Evolutionary conservation across 495 filamentous ascomycete genomes (phyloP), one percentile per base, ranked within the genome.

Genomic region (Xylaria acuta): DNA sequence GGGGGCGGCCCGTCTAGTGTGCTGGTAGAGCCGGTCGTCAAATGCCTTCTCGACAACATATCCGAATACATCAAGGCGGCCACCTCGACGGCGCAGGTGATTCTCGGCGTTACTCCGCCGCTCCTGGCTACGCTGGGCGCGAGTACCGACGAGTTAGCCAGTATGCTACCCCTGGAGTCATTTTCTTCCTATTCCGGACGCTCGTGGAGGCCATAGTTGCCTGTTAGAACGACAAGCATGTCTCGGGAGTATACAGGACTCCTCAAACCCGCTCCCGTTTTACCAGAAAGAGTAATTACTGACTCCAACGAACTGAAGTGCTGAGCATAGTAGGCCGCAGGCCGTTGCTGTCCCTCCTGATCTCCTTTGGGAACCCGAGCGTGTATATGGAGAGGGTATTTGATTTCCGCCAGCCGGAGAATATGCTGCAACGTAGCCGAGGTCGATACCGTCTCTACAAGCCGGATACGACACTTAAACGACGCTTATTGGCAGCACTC

Each of bases 41-140:
- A 78, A 18, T 80, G 78, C 70, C 63, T 80, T 7, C 73, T 80
- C 45, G 70, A 67, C 1, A 65, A 69, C 27, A 71, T 68, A 20
- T 69, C 73, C 43, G 76, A 78, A 49, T 78, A 72, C 68, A 74
- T 79, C 73, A 77, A 80, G 65, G 66, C 76, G 30, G 76, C 76
- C 62, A 71, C 76, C 65, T 66, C 73, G 14, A 66, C 67, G 6
- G 78, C 76, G 4, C 73, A 75, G 41, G 78, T 79, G 6, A 43
- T 80, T 22, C 77, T 80, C 40, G 78, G 78, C 65, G 68, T 80
- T 45, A 75, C 74, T 40, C 78, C 78, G 18, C 70, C 74, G 14
- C 70, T 74, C 3, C 72, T 80, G n/a, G 72, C 76, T 6, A 51
- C 72, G 9, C 30, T 76, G 41, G 68, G 72, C n/a, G 60, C 72